Base-by-base conservation (phyloP, 1,284 basidiomycete species). In the Waitea zeae region DNA sequence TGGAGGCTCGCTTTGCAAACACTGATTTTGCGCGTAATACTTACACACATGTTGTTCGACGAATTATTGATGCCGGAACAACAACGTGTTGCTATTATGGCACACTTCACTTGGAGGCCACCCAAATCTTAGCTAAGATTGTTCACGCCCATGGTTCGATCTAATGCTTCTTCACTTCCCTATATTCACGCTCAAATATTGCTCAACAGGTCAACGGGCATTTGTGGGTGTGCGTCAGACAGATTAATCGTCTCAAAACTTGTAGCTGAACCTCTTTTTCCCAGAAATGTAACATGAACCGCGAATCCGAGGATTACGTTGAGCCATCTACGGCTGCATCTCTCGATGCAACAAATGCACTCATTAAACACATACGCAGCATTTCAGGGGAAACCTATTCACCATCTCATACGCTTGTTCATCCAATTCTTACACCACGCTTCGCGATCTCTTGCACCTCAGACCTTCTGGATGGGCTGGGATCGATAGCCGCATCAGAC, bases 231-330 rank as follows among this genome's bases (percentile, higher is more conserved):
- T 75, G 56, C 36, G 70, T 54, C 22, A 26, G n/a, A 26, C 7
- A 7, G 15, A 6, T 30, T 30, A 6, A 11, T 17, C 15, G 22
- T 6, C 14, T 29, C 34, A 17, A 15, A 9, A n/a, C n/a, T n/a
- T n/a, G n/a, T 4, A 29, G 19, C 20, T 17, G 17, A 12, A 35
- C 33, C 44, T 37, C 47, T 40, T 33, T 17, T 29, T n/a, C n/a
- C 33, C 47, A 84, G 79, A 84, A 93, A 76, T 96, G 92, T 55
- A 90, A 87, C 57, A 96, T 97, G 89, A 69, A 96, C 57, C 66
- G 76, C 15, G 67, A 90, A 47, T 75, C 83, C 0, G 52, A 62
- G 9, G 58, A 71, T 48, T 96, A 93, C 54, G 54, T 76, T 44
- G 89, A 95, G 53, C 47, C 61, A 3, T 75, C 71, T 3, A 50